These are phyloP conservation scores for Davidsoniella australis DNA, from an alignment of 2,329 filamentous ascomycete genomes.

Conservation along the genomic window DNA sequence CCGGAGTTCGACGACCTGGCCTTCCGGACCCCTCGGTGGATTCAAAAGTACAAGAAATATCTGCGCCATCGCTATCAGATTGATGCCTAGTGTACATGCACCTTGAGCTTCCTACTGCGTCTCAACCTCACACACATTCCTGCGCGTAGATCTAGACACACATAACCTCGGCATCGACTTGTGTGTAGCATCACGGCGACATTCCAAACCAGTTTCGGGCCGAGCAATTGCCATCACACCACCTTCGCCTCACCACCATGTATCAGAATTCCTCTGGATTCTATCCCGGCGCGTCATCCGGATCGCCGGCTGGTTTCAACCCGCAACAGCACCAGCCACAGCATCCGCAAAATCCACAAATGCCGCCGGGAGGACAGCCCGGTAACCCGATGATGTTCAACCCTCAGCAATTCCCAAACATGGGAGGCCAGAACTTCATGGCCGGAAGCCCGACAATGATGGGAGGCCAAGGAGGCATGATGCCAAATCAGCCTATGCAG, in stretches of 20 bases:
- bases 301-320: conserved; percentile 9
- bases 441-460: conserved; percentile 35
- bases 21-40: too few relatives aligned
- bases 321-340: conserved; percentile 4
- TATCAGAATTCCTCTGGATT: conserved; percentile 11
- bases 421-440: conserved; percentile 35
- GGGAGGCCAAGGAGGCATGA: conserved; percentile 40
- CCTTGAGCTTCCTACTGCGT: too few relatives aligned
- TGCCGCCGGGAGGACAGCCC: conserved; percentile 8
- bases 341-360: conserved; percentile 7
- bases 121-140: not conserved
- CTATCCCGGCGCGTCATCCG: conserved; percentile 9
- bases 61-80: too few relatives aligned
- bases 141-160: not conserved
- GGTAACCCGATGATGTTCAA: conserved; percentile 12
- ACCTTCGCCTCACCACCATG: not conserved
- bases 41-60: too few relatives aligned
- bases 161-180: not conserved
- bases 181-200: not conserved
- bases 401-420: conserved; percentile 16
- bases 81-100: too few relatives aligned
- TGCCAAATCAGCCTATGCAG: conserved; percentile 43
- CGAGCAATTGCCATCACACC: too few relatives aligned
- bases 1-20: too few relatives aligned
- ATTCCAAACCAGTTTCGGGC: not conserved